These are phyloP conservation scores for Posidonia oceanica DNA, from an alignment of 116 monocot genomes.

Conservation along the genomic window DNA sequence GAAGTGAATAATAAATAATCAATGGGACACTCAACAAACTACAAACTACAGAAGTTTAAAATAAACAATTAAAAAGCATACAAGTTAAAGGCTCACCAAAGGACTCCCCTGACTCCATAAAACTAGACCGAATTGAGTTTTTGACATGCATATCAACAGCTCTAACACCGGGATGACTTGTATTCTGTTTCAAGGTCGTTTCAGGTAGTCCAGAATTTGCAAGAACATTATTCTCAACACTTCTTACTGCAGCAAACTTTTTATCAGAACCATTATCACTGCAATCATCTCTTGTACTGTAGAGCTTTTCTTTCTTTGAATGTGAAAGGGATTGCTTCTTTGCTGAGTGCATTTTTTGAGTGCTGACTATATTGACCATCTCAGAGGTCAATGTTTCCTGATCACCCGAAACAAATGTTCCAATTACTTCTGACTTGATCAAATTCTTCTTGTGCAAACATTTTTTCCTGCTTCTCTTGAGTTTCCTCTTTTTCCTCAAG, in stretches of 20 bases:
- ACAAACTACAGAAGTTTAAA: neutral
- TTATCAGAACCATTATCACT: neutral
- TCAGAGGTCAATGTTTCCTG: constrained; percentile 42
- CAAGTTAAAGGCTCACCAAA: neutral
- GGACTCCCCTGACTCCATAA: neutral
- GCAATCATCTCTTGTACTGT: neutral
- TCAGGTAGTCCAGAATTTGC: neutral
- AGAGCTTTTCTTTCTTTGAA: neutral
- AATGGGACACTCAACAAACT: neutral
- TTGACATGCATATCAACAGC: constrained; percentile 4
- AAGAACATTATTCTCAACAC: neutral
- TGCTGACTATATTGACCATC: constrained; percentile 3
- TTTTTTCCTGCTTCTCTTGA: constrained; percentile 32
- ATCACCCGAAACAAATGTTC: constrained; percentile 9
- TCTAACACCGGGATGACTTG: constrained; percentile 6
- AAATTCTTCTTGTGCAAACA: constrained; percentile 8
- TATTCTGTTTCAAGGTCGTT: neutral
- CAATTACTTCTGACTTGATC: constrained; percentile 5
- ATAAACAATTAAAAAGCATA: constrained; percentile 1
- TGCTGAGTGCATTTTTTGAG: neutral
- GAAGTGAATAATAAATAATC: neutral
- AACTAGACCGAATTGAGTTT: neutral
- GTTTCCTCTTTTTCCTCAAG: constrained; percentile 31
- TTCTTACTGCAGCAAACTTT: neutral
- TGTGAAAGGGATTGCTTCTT: constrained; percentile 1